These are phyloP conservation scores for Thraustochytrium sp. DNA, from an alignment of 352 stramenopile species.

Conservation along the genomic window DNA sequence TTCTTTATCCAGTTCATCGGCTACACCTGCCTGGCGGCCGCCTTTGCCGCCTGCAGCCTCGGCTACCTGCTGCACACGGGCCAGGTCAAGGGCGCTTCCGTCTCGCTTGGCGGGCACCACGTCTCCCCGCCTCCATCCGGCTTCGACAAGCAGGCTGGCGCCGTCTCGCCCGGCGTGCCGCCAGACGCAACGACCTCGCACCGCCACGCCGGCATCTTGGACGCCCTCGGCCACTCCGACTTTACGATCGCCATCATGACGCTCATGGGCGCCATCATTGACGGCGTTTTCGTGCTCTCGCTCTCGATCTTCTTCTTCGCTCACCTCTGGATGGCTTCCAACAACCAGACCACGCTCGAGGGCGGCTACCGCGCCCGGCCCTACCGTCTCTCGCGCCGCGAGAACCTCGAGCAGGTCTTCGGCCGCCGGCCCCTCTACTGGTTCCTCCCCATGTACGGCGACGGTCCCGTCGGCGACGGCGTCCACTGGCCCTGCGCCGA, in stretches of 20 bases:
- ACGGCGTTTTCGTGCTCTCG: neutral
- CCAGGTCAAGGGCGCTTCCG: neutral
- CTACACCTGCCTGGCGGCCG: neutral
- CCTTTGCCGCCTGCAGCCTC: neutral
- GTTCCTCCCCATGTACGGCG: conserved; percentile 41
- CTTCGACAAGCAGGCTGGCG: too few relatives aligned
- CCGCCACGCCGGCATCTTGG: too few relatives aligned
- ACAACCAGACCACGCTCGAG: conserved; percentile 38
- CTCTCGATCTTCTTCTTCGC: neutral
- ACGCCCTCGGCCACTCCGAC: neutral
- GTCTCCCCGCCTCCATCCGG: too few relatives aligned
- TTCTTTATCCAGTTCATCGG: conserved; percentile 46
- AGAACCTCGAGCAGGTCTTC: conserved; percentile 35
- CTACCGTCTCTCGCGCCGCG: neutral
- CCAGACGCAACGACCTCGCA: too few relatives aligned
- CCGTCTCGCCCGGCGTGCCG: too few relatives aligned
- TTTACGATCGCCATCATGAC: conserved; percentile 1
- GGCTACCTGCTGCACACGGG: neutral
- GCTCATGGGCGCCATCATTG: conserved; percentile 14
- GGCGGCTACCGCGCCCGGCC: neutral
- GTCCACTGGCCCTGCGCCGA: conserved; percentile 18
- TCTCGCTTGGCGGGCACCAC: too few relatives aligned
- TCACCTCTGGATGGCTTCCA: conserved; percentile 10
- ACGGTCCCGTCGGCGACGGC: conserved; percentile 33
- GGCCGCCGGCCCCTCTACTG: neutral